Evolutionary conservation across 495 filamentous ascomycete genomes (phyloP).

Genomic region (Melanomma pulvis-pyrius): DNA sequence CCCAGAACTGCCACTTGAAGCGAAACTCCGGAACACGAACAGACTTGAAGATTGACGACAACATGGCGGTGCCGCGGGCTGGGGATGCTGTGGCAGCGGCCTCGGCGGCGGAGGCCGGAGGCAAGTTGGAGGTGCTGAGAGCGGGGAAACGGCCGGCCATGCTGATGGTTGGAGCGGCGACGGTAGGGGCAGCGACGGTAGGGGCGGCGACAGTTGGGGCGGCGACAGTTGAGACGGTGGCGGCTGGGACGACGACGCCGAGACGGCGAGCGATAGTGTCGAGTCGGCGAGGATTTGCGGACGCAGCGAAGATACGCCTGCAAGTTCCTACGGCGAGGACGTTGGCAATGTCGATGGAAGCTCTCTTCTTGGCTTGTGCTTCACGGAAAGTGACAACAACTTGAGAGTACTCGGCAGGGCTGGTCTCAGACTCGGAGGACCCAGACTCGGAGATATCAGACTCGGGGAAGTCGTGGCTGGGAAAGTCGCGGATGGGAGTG

Average conservation of each 20-base stretch:
- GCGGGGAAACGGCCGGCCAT: conserved; percentile 33
- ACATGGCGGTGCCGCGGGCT: conserved; percentile 47
- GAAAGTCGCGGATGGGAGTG: neutral
- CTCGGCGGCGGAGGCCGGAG: conserved; percentile 30
- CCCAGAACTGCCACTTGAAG: conserved; percentile 63
- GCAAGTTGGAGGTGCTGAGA: conserved; percentile 35
- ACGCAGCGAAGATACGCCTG: conserved; percentile 21
- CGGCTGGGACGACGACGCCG: neutral
- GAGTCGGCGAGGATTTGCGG: conserved; percentile 15
- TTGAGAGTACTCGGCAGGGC: neutral
- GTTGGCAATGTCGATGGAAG: conserved; percentile 7
- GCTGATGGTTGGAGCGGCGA: neutral
- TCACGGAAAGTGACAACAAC: conserved; percentile 2
- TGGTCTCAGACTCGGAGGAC: neutral
- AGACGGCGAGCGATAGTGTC: neutral
- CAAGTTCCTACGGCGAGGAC: conserved; percentile 17
- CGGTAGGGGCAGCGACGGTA: no score
- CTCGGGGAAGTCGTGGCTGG: neutral
- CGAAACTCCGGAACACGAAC: conserved; percentile 56
- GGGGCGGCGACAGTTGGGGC: no score
- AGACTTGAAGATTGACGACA: conserved; percentile 48
- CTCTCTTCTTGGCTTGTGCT: neutral
- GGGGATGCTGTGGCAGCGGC: conserved; percentile 41
- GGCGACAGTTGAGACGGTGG: no score
- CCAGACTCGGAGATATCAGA: neutral